Evolutionary conservation across 441 rosid species (phyloP), one percentile per base, ranked within the genome.

Genomic region (Rhodomyrtus psidioides): DNA sequence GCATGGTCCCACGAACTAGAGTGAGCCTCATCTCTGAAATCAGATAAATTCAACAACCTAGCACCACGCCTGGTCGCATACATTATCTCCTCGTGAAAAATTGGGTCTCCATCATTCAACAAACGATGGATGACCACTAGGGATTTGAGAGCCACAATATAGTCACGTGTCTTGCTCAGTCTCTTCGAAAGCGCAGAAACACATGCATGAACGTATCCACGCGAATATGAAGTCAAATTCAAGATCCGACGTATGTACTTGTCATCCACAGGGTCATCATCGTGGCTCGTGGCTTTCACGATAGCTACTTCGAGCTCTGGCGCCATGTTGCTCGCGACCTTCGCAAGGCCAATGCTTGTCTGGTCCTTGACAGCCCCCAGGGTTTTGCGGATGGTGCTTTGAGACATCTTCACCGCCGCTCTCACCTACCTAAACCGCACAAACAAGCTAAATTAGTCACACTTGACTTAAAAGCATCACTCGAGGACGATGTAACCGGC

Each of bases 1-100:
- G 99, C 94, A 55, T 96, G 96, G 84, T 97, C 99, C 99, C 99
- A 96, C 0, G 99, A 94, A 88, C 93, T 96, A 6, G 99, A 97
- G 83, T 97, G 99, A 27, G 99, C 99, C 91, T 96, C 99, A 49
- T 97, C 99, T 8, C 96, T 90, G 81, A 97, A 96, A 92, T 93
- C 99, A 9, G 98, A 92, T 96, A 96, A 90, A 83, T 95, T 96
- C 88, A 97, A 91, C 17, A 97, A 90, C 91, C 99, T 90, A 54
- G 96, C 91, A 23, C 99, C 99, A 83, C 93, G 91, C 86, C 97
- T 90, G 7, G 99, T 96, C 4, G 98, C 97, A 83, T 91, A 89
- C 89, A 95, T 86, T 58, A 97, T 93, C 95, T 95, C 99, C 58
- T 95, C 97, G 23, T 93, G 96, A 44, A 96, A 93, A n/a, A 95